phyloP scores from a whole-genome alignment of 305 asterid genomes.

The Fraxinus sp. region DNA sequence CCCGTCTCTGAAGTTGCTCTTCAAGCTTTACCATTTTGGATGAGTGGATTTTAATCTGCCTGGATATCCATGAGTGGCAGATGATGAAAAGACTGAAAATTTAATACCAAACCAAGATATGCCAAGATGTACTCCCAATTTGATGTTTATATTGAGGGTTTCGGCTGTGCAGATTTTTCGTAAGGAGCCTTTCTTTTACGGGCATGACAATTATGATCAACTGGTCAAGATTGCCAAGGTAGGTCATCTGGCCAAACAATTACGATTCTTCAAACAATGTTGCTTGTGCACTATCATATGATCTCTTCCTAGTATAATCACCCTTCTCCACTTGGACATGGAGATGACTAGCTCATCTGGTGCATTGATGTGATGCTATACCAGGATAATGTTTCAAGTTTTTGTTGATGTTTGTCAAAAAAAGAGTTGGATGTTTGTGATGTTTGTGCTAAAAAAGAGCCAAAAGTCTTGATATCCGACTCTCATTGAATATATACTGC shows the following conservation, averaged over 20 bases:
- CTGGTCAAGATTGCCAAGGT: conserved; percentile 93
- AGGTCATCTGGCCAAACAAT: conserved; percentile 11
- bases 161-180: conserved; percentile 66
- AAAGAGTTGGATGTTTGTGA: neutral
- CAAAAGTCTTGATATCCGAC: neutral
- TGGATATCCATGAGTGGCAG: conserved; percentile 25
- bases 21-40: conserved; percentile 8
- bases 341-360: conserved; percentile 9
- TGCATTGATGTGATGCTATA: conserved; percentile 4
- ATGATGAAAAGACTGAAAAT: conserved; percentile 16
- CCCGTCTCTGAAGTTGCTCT: conserved; percentile 7
- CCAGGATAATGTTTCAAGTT: neutral
- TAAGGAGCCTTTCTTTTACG: conserved; percentile 92
- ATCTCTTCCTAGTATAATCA: neutral
- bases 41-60: conserved; percentile 21
- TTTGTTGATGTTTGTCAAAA: neutral
- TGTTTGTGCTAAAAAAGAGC: neutral
- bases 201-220: conserved; percentile 89
- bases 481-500: neutral
- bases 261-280: neutral
- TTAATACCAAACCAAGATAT: conserved; percentile 8
- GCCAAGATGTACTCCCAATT: neutral
- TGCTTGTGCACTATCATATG: neutral
- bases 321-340: neutral
- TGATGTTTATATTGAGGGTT: conserved; percentile 32